Base-by-base conservation (phyloP, 2,329 filamentous ascomycete genomes). In the Dactylonectria estremocensis region DNA sequence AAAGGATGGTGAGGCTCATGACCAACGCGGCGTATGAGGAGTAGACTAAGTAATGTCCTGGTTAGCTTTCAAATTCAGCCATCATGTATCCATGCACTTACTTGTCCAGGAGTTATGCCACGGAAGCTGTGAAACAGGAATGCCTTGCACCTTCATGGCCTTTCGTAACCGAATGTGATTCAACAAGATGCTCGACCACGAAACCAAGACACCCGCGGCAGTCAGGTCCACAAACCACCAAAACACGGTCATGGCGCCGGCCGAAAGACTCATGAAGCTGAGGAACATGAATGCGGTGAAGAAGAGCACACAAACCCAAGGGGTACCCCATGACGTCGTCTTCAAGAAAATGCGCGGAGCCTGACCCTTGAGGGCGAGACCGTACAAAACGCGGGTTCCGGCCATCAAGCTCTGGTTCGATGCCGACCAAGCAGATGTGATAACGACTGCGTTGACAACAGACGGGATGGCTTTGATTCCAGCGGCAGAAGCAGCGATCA, bases 401-500 rank as follows among this genome's bases (percentile, higher is more conserved):
- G 88, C 83, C 46, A 85, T 82, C 37, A 95, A 82, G 74, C 87
- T 89, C 71, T 91, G 89, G 72, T 94, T 94, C 0, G 88, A 90
- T 0, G 91, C 86, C 0, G 91, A 93, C 81, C 89, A 91, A 0
- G 91, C 92, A 0, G 91, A 92, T 0, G 90, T 93, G 71, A 95
- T 85, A 72, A 95, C 91, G 28, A 95, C 85, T 40, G 92, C 92
- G 77, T 95, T 95, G 80, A 95, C 90, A 61, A 95, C 88, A 6
- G 89, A 90, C 0, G 92, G 91, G 5, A 95, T 87, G 7, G 87
- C 90, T 5, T 83, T 85, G 64, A 95, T 90, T 0, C 91, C 89
- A 2, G 92, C 92, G 33, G 89, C 87, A 11, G 87, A 85, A 43
- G 91, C 90, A 18, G 92, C 93, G 69, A 95, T 93, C 66, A 95